Conservation (phyloP, 1,284 basidiomycete genomes). For the Cryptococcus hybrid region DNA sequence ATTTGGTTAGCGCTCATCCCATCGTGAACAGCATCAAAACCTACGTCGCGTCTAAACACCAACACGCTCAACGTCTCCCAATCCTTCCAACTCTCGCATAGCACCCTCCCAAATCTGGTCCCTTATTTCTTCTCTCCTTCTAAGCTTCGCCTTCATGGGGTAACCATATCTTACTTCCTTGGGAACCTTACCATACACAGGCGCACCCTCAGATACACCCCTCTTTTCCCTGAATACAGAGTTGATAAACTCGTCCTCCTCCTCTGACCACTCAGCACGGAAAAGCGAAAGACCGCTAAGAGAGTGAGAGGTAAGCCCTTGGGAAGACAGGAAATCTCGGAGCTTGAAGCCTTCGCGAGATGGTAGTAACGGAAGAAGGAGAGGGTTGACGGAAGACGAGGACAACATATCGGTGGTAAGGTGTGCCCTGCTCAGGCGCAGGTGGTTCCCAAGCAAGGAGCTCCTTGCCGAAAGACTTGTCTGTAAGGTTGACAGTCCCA, state of each 20-base stretch:
- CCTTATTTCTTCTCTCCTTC: slow-evolving; percentile 22
- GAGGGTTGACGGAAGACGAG: slow-evolving; percentile 31
- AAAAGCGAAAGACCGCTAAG: slow-evolving; percentile 36
- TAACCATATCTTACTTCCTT: slow-evolving; percentile 49
- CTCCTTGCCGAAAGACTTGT: slow-evolving; percentile 24
- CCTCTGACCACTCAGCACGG: slow-evolving; percentile 33
- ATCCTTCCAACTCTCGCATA: slow-evolving; percentile 22
- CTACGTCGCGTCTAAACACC: no score
- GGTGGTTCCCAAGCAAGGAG: slow-evolving; percentile 40
- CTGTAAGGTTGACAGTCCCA: slow-evolving; percentile 48
- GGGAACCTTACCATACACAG: slow-evolving; percentile 63
- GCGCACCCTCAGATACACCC: slow-evolving; percentile 53
- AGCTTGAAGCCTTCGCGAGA: slow-evolving; percentile 32
- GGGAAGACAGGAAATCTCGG: slow-evolving; percentile 22
- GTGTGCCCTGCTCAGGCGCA: slow-evolving; percentile 34
- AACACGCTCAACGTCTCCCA: background rate
- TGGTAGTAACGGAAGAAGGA: background rate
- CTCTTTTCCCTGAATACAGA: slow-evolving; percentile 21
- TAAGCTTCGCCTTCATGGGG: slow-evolving; percentile 32
- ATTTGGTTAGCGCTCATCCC: no score
- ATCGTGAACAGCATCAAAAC: no score
- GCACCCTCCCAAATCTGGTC: slow-evolving; percentile 29
- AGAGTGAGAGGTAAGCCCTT: slow-evolving; percentile 12
- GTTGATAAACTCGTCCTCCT: slow-evolving; percentile 30
- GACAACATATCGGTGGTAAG: slow-evolving; percentile 39